Conservation (phyloP, 2,329 filamentous ascomycete species). For the Pyricularia grisea region DNA sequence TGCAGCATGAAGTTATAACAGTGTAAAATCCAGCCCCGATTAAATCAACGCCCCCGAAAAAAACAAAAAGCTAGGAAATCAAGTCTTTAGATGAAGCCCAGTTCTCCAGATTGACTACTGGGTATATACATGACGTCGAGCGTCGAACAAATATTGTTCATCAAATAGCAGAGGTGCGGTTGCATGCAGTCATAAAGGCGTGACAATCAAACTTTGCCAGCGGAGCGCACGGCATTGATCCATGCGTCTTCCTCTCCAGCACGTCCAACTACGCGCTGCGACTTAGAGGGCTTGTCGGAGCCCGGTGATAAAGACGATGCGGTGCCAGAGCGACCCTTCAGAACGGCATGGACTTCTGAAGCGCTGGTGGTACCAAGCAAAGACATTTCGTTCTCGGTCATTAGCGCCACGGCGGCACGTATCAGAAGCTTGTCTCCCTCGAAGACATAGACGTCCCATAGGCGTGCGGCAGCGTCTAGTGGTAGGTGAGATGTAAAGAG, state of each 20-base stretch:
- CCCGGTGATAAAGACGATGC: neutral
- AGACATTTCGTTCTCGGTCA: slow-evolving; percentile 44
- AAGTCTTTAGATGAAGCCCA: neutral
- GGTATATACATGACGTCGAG: neutral
- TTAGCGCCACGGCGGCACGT: slow-evolving; percentile 58
- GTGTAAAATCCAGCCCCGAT: neutral
- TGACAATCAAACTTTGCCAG: slow-evolving; percentile 22
- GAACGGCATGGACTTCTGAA: slow-evolving; percentile 32
- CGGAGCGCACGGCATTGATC: slow-evolving; percentile 29
- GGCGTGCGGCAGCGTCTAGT: slow-evolving; percentile 59
- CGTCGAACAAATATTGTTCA: neutral
- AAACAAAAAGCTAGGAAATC: neutral
- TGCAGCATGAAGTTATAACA: neutral
- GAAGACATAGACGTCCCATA: slow-evolving; percentile 79
- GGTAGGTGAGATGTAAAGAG: slow-evolving; percentile 55
- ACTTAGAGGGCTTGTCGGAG: slow-evolving; percentile 9
- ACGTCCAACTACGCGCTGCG: slow-evolving; percentile 26
- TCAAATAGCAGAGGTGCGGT: neutral
- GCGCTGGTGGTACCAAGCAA: slow-evolving; percentile 36
- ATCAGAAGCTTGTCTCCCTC: slow-evolving; percentile 68
- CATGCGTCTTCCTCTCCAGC: slow-evolving; percentile 39
- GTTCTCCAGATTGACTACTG: neutral
- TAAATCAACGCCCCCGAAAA: neutral
- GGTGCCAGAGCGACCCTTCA: slow-evolving; percentile 16
- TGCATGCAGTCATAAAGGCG: neutral